Evolutionary conservation across 208 protist species (phyloP), one percentile per base, ranked within the genome.

Genomic region (Vickermania spadyakhi): DNA sequence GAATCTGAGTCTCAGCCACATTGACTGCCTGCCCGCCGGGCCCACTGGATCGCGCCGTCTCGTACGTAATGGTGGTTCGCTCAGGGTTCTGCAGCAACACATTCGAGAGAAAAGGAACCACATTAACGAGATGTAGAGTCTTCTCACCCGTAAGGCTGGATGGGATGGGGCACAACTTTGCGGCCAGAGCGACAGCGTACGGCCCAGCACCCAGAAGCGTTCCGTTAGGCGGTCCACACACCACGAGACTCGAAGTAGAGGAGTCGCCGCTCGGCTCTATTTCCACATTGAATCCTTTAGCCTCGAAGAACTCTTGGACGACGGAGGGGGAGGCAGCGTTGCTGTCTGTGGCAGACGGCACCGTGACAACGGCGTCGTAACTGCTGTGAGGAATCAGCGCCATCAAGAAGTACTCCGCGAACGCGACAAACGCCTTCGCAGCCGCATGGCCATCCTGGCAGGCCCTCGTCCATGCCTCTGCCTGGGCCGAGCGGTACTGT

Each of bases 1-100:
- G 84, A 22, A 96, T 75, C 60, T 94, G 90, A 13, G 86, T 96
- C 69, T 96, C 86, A 0, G 82, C 71, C 1, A 94, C 86, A 55
- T 96, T 96, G 1, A 73, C 76, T 2, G 90, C 86, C 66, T 96
- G 90, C 30, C 90, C 90, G 27, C 90, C 90, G 0, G 90, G 90
- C 13, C 86, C 86, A 62, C 84, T 90, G 28, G 85, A 72, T 13
- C 86, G 81, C 13, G 84, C 82, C 28, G 83, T 87, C 5, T 94
- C 86, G 73, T 82, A 93, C 1, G 64, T 57, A 28, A 91, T 67
- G 2, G 4, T 49, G 36, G 64, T 61, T 49, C 89, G 85, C 5
- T 71, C 28, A 1, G 29, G 1, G 56, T 95, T 93, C 13, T 54
- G 29, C 26, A 86, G 52, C 13, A 95, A 62, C 11, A 73, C 64